These are phyloP conservation scores for Leishmania braziliensis DNA, from an alignment of 208 protist genomes.

Conservation along the genomic window DNA sequence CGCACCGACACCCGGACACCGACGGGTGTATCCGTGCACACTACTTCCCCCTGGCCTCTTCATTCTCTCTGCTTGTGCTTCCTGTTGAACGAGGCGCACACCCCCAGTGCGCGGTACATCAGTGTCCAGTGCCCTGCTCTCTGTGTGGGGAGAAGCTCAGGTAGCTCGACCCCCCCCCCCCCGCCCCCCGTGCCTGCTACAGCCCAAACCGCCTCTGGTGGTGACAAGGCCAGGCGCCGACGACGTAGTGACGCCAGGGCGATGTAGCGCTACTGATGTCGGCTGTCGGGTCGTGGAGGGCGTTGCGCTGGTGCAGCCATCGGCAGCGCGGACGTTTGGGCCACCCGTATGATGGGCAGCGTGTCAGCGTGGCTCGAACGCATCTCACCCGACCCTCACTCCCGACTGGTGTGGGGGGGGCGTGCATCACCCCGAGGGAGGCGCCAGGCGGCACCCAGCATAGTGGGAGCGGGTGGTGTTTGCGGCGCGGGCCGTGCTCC, in stretches of 20 bases:
- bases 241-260: too few species aligned
- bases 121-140: not conserved
- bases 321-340: too few species aligned
- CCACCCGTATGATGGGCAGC: not conserved
- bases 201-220: too few species aligned
- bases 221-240: too few species aligned
- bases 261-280: too few species aligned
- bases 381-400: not conserved
- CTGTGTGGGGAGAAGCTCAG: not conserved
- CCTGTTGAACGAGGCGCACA: not conserved
- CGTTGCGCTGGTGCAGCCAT: too few species aligned
- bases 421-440: not conserved
- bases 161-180: not conserved
- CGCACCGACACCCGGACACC: not conserved
- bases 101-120: not conserved
- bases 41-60: not conserved
- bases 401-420: not conserved
- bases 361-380: not conserved
- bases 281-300: too few species aligned
- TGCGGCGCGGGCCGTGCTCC: not conserved
- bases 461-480: not conserved
- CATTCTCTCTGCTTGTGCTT: not conserved
- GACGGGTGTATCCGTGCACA: not conserved
- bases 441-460: not conserved
- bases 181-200: not conserved